phyloP scores from a whole-genome alignment of 1,284 basidiomycete genomes.

The Apiotrichum sp. region DNA sequence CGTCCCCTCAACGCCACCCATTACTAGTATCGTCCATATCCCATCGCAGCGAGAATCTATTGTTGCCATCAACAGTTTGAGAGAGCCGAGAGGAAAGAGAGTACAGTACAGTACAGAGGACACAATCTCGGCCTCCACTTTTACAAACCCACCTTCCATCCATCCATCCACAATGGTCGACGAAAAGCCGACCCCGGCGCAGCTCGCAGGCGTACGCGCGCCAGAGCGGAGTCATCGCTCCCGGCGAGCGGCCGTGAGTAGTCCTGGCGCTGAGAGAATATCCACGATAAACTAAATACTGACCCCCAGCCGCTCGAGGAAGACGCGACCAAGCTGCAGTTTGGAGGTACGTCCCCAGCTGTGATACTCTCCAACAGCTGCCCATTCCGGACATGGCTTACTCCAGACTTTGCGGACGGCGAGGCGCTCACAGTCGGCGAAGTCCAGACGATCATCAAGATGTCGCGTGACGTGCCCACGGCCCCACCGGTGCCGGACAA shows the following conservation, averaged over 20 bases:
- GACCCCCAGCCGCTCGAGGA: conserved; percentile 31
- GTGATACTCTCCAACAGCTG: background rate
- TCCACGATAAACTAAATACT: no score
- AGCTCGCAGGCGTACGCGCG: conserved; percentile 4
- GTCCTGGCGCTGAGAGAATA: no score
- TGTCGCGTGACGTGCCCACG: conserved; percentile 25
- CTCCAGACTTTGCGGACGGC: conserved; percentile 37
- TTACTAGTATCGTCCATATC: no score
- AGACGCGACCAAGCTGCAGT: conserved; percentile 44
- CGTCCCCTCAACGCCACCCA: no score
- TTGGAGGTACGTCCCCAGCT: conserved; percentile 26
- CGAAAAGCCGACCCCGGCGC: conserved; percentile 18
- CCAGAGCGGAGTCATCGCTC: background rate
- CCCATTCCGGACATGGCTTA: background rate
- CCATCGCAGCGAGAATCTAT: no score
- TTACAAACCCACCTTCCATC: no score
- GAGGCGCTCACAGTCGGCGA: conserved; percentile 41
- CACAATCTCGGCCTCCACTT: background rate
- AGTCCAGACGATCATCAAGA: conserved; percentile 29
- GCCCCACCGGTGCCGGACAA: conserved; percentile 40
- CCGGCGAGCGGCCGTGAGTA: background rate
- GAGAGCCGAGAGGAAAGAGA: no score
- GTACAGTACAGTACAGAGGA: no score
- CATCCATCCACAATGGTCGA: conserved; percentile 21
- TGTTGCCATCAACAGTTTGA: no score